phyloP scores from a whole-genome alignment of 805 yeast species.

The Metschnikowia kunwiensis region DNA sequence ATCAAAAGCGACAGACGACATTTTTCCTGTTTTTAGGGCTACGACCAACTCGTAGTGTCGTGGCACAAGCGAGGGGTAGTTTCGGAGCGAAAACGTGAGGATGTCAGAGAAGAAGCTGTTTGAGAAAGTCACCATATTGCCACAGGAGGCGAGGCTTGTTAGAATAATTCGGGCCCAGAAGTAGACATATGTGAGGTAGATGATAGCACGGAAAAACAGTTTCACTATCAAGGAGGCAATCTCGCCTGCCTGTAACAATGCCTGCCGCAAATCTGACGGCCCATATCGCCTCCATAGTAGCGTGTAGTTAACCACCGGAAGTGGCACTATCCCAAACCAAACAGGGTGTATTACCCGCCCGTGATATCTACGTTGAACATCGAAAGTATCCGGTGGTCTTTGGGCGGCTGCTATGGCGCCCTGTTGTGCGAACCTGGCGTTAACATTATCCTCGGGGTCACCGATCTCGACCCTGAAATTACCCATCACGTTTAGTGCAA shows the following conservation, averaged over 20 bases:
- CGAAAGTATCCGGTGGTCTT: background rate
- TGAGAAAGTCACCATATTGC: constrained; percentile 31
- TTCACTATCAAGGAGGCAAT: constrained; percentile 12
- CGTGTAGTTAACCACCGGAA: constrained; percentile 15
- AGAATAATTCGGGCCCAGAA: constrained; percentile 22
- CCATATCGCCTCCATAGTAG: constrained; percentile 14
- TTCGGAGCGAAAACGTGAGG: constrained; percentile 25
- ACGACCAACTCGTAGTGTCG: constrained; percentile 9
- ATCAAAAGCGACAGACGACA: constrained; percentile 1
- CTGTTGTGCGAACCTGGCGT: background rate
- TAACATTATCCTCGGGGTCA: background rate
- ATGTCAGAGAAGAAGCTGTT: constrained; percentile 27
- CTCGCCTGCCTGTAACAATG: background rate
- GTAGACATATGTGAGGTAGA: constrained; percentile 4
- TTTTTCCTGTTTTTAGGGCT: background rate
- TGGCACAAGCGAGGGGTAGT: constrained; percentile 16
- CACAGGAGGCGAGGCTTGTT: constrained; percentile 22
- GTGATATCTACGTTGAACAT: background rate
- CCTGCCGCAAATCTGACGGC: constrained; percentile 5
- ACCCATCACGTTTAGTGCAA: constrained; percentile 5
- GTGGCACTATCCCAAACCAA: constrained; percentile 14
- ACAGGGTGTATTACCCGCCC: constrained; percentile 1
- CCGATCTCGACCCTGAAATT: constrained; percentile 1
- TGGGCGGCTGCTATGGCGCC: background rate
- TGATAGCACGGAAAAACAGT: constrained; percentile 5